Percentiles rank a stretch among this genome's conserved stretches.
These are phyloP conservation scores for Barnettozyma sucrosica DNA, from an alignment of 805 yeast species.

Conservation along the genomic window DNA sequence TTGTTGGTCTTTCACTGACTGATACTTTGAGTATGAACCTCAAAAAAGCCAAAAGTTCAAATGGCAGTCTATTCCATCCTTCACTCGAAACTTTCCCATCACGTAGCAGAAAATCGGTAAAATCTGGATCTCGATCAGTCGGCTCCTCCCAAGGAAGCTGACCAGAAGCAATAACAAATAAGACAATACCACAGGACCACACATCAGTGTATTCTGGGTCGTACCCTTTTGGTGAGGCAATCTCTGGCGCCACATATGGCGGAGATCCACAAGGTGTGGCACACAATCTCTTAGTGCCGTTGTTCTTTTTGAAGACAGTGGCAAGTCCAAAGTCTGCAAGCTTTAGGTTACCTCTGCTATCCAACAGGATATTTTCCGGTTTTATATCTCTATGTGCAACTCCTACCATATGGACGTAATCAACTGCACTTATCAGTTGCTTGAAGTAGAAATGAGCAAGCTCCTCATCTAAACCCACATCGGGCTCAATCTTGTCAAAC, in stretches of 20 bases:
- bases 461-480: slow-evolving; percentile 59
- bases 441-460: slow-evolving; percentile 64
- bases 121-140: slow-evolving; percentile 43
- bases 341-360: slow-evolving; percentile 58
- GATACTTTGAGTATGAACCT: slow-evolving; percentile 47
- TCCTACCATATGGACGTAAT: slow-evolving; percentile 54
- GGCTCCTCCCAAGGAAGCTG: slow-evolving; percentile 74
- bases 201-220: slow-evolving; percentile 54
- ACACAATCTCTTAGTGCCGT: slow-evolving; percentile 42
- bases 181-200: slow-evolving; percentile 65
- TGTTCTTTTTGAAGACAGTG: slow-evolving; percentile 44
- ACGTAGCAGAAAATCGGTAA: slow-evolving; percentile 32
- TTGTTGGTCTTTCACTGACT: slow-evolving; percentile 37
- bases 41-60: slow-evolving; percentile 44
- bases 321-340: slow-evolving; percentile 79
- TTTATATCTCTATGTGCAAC: slow-evolving; percentile 66
- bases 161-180: slow-evolving; percentile 59
- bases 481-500: slow-evolving; percentile 76
- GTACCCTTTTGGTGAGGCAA: slow-evolving; percentile 40
- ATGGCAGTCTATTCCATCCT: slow-evolving; percentile 53
- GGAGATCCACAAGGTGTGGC: slow-evolving; percentile 63
- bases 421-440: slow-evolving; percentile 57
- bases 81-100: slow-evolving; percentile 41
- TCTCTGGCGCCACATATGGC: slow-evolving; percentile 78
- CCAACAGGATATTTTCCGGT: slow-evolving; percentile 64